Base-by-base conservation (phyloP, 1,284 basidiomycete genomes). In the Pterulicium gracile region DNA sequence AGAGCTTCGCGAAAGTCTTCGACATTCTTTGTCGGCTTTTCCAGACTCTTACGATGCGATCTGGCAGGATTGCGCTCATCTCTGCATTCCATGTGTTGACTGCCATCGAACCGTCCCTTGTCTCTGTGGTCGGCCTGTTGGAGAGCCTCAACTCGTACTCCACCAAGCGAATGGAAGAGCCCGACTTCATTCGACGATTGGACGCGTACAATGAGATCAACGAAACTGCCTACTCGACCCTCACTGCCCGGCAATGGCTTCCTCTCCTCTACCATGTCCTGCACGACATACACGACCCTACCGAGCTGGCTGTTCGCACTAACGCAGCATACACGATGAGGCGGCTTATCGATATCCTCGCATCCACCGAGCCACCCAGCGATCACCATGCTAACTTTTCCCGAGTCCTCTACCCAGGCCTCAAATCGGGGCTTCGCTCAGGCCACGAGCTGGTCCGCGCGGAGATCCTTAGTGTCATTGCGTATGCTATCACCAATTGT, bases 111-210 rank as follows among this genome's bases (percentile, higher is more conserved):
- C 50, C 64, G 0, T 60, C 68, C 1, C 65, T 90, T 22, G 56
- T 63, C 17, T 54, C 58, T 1, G 58, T 87, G 1, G 70, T 80
- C 0, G 61, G 68, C 5, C 60, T 93, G 2, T 59, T 91, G 35
- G 72, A 73, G 10, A 76, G 78, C 1, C 73, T 98, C 50, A 98
- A 98, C 57, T 81, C 94, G 0, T 98, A 83, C 62, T 94, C 91
- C 1, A 64, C 62, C 1, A 85, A 78, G 54, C 76, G 91, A 13
- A 63, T 95, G 32, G 92, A 96, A 46, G 93, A 98, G 60, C 88
- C 92, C 1, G 91, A 98, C 61, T 97, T 97, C 56, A 90, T 97
- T 52, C 75, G 77, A 41, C 85, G 95, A 2, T 69, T 98, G 13
- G 61, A 65, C 1, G 93, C 90, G 0, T 97, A 92, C 61, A 73